Evolutionary conservation across 768 basidiomycete genomes (phyloP).

Genomic region (Mycena rosella): DNA sequence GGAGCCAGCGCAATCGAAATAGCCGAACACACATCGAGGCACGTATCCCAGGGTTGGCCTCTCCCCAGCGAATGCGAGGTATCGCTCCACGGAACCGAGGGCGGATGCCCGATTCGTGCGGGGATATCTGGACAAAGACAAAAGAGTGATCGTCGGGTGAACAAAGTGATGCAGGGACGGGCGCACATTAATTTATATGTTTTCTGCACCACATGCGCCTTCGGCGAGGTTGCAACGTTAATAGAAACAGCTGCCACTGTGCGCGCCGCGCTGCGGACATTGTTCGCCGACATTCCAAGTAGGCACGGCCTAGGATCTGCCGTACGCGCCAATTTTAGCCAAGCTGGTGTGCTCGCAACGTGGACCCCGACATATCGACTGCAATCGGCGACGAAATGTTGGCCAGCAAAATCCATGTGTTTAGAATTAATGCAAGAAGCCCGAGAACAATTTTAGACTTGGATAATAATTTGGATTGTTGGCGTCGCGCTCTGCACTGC

Average conservation of each 20-base stretch:
- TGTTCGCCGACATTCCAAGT: not conserved
- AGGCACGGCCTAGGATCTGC: conserved; percentile 15
- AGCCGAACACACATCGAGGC: conserved; percentile 9
- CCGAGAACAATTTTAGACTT: no score
- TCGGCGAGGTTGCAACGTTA: conserved; percentile 28
- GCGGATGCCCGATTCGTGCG: conserved; percentile 11
- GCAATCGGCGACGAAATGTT: no score
- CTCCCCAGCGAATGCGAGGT: not conserved
- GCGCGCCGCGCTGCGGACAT: conserved; percentile 3
- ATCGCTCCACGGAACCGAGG: not conserved
- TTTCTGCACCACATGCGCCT: conserved; percentile 22
- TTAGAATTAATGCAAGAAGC: no score
- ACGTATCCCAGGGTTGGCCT: conserved; percentile 4
- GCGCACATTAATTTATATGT: conserved; percentile 25
- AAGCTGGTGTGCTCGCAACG: conserved; percentile 24
- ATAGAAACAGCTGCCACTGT: not conserved
- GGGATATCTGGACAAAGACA: conserved; percentile 28
- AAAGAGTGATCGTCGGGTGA: conserved; percentile 19
- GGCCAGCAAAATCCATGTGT: no score
- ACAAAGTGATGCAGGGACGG: conserved; percentile 13
- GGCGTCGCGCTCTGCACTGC: no score
- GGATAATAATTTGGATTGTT: no score
- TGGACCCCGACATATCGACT: not conserved
- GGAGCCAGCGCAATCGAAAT: conserved; percentile 14
- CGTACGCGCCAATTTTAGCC: conserved; percentile 28